Evolutionary conservation across 2,329 filamentous ascomycete genomes (phyloP).

Genomic region (Fusarium phyllophilum): DNA sequence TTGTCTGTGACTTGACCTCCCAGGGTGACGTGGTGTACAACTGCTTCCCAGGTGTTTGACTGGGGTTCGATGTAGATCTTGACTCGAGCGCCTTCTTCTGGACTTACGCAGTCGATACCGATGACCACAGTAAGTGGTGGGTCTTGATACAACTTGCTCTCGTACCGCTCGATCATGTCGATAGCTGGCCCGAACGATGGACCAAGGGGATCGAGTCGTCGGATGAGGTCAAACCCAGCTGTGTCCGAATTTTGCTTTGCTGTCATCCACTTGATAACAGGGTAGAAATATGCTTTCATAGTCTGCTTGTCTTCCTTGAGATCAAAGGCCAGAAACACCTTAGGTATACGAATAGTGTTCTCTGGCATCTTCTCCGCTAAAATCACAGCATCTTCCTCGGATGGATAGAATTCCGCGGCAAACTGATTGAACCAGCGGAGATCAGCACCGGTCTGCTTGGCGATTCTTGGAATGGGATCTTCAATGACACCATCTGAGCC

Average conservation of each 20-base stretch:
- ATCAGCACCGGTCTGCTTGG: background rate
- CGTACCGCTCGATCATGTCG: conserved; percentile 33
- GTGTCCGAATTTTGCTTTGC: conserved; percentile 33
- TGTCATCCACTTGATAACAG: conserved; percentile 40
- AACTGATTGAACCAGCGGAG: conserved; percentile 39
- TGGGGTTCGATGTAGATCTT: conserved; percentile 42
- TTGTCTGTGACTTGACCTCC: conserved; percentile 36
- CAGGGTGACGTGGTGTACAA: conserved; percentile 40
- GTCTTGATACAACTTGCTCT: conserved; percentile 21
- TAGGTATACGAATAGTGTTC: conserved; percentile 35
- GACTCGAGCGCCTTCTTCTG: conserved; percentile 39
- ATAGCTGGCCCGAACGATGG: conserved; percentile 20
- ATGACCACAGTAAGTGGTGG: conserved; percentile 39
- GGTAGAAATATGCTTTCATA: conserved; percentile 43
- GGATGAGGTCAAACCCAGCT: conserved; percentile 36
- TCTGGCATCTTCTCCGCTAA: conserved; percentile 24
- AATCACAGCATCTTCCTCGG: conserved; percentile 15
- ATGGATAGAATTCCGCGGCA: conserved; percentile 34
- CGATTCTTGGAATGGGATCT: conserved; percentile 4
- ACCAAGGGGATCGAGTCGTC: conserved; percentile 33
- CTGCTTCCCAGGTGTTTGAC: conserved; percentile 39
- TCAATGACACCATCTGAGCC: conserved; percentile 15
- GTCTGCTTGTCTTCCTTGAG: conserved; percentile 33
- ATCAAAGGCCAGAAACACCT: conserved; percentile 41
- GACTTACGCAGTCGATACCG: conserved; percentile 42